These are phyloP conservation scores for Calocera cornea DNA, from an alignment of 768 basidiomycete genomes.

Conservation along the genomic window DNA sequence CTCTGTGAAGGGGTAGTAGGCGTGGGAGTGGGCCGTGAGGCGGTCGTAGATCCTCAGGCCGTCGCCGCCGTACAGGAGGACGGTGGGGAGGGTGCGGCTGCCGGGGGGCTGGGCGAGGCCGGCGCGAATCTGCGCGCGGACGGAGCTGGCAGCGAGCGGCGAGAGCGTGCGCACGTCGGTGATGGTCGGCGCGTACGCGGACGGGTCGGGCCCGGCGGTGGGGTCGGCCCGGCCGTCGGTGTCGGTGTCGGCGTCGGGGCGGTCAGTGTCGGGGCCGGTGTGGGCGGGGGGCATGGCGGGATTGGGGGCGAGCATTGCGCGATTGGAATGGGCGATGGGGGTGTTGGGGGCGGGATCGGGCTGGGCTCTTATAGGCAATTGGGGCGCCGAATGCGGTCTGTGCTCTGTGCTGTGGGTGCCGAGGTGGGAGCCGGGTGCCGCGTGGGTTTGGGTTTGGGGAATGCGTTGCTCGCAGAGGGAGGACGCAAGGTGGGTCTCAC, in stretches of 20 bases:
- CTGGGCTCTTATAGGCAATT: background rate
- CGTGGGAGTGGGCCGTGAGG: constrained; percentile 62
- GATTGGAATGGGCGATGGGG: constrained; percentile 1
- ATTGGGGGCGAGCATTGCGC: background rate
- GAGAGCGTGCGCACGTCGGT: constrained; percentile 7
- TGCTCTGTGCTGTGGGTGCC: background rate
- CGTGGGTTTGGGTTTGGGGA: too few relatives aligned
- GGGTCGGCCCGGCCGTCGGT: constrained; percentile 1
- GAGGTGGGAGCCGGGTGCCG: background rate
- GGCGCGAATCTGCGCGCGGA: constrained; percentile 29
- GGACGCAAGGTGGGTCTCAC: too few relatives aligned
- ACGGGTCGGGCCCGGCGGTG: background rate
- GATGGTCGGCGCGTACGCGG: constrained; percentile 4
- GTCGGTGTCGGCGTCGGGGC: too few relatives aligned
- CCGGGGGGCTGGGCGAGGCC: constrained; percentile 44
- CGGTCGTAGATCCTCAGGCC: constrained; percentile 79
- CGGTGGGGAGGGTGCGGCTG: constrained; percentile 57
- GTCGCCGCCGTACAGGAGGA: constrained; percentile 73
- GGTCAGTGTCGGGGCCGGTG: background rate
- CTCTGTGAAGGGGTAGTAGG: constrained; percentile 77
- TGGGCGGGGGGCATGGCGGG: background rate
- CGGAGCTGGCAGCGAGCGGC: constrained; percentile 4
- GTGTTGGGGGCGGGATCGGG: too few relatives aligned
- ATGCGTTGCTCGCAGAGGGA: too few relatives aligned
- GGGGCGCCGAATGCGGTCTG: background rate